Evolutionary conservation across 1,139 yeast species (phyloP).

Genomic region (Protomyces pachydermus): DNA sequence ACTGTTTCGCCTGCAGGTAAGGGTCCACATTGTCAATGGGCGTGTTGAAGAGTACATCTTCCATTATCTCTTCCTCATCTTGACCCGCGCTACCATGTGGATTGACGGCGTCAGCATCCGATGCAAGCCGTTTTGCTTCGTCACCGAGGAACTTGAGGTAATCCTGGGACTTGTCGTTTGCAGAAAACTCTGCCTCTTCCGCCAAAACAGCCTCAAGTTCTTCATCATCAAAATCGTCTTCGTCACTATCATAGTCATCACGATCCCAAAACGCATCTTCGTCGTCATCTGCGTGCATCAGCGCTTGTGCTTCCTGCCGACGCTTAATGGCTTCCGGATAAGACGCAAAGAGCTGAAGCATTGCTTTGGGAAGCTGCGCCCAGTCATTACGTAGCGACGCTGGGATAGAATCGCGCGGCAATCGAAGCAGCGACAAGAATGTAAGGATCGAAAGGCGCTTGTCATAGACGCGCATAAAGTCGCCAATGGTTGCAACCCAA

Average conservation of each 20-base stretch:
- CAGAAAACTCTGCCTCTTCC: conserved; percentile 41
- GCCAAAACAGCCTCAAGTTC: conserved; percentile 29
- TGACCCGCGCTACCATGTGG: conserved; percentile 29
- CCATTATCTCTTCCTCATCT: conserved; percentile 47
- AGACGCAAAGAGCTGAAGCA: conserved; percentile 51
- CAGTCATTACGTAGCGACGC: conserved; percentile 36
- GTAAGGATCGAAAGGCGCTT: conserved; percentile 71
- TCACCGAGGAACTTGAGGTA: conserved; percentile 37
- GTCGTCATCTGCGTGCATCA: conserved; percentile 54
- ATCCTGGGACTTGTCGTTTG: conserved; percentile 31
- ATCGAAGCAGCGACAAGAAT: conserved; percentile 47
- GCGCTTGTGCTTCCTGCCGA: conserved; percentile 44
- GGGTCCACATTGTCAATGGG: conserved; percentile 72
- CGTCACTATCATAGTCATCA: conserved; percentile 44
- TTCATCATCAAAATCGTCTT: conserved; percentile 46
- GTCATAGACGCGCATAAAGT: conserved; percentile 71
- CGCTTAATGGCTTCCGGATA: conserved; percentile 66
- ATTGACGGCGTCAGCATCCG: conserved; percentile 2
- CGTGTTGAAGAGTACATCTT: conserved; percentile 75
- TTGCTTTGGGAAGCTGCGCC: conserved; percentile 47
- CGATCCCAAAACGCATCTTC: conserved; percentile 40
- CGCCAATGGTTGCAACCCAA: conserved; percentile 62
- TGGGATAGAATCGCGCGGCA: conserved; percentile 44
- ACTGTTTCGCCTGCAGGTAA: conserved; percentile 49
- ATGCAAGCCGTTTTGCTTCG: conserved; percentile 35